Conservation (phyloP, 352 stramenopile genomes). For the Phytophthora megakarya region DNA sequence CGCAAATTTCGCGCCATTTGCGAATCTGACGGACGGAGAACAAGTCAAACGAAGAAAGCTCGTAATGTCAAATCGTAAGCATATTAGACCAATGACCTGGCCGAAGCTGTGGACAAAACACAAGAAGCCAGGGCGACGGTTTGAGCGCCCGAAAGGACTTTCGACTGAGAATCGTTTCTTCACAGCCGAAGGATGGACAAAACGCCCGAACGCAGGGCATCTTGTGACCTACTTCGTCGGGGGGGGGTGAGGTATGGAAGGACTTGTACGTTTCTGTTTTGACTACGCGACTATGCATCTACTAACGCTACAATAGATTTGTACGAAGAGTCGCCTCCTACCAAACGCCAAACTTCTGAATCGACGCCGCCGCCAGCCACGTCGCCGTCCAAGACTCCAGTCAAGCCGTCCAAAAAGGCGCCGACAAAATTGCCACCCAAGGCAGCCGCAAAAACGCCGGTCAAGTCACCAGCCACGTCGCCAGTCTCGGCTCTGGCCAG, state of each 20-base stretch:
- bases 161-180: conserved; percentile 3
- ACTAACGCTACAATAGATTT: no score
- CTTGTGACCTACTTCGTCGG: conserved; percentile 9
- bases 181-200: conserved; percentile 1
- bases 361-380: background rate
- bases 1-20: conserved; percentile 11
- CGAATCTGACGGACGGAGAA: background rate
- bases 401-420: background rate
- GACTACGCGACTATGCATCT: no score
- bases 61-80: no score
- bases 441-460: background rate
- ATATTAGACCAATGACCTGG: conserved; percentile 2
- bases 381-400: background rate
- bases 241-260: conserved; percentile 10
- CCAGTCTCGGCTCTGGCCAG: no score
- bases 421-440: background rate
- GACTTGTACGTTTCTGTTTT: conserved; percentile 8
- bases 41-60: background rate
- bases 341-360: no score
- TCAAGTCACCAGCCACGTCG: no score
- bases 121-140: conserved; percentile 7
- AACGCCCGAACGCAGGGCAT: conserved; percentile 2
- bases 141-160: conserved; percentile 7
- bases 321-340: no score
- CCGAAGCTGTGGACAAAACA: conserved; percentile 6